Conservation (phyloP, 2,329 filamentous ascomycete genomes). For the Scedosporium minutisporum region DNA sequence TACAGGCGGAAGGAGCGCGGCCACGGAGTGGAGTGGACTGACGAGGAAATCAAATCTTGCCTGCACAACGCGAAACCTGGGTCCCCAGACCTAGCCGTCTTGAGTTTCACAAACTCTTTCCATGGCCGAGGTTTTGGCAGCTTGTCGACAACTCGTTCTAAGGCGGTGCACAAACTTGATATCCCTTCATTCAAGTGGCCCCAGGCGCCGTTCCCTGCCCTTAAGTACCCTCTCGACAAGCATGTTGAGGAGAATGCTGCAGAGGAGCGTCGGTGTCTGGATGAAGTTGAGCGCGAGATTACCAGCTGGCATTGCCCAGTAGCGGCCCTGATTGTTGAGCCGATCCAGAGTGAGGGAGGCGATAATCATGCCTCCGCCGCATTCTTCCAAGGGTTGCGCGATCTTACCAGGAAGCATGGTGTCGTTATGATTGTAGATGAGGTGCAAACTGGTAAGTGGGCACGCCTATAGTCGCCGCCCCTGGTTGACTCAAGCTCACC, state of each 20-base stretch:
- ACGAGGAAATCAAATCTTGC: slow-evolving; percentile 60
- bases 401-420: slow-evolving; percentile 65
- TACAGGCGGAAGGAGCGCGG: slow-evolving; percentile 75
- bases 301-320: slow-evolving; percentile 69
- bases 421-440: slow-evolving; percentile 88
- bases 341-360: slow-evolving; percentile 86
- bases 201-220: slow-evolving; percentile 72
- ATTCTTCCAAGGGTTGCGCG: slow-evolving; percentile 80
- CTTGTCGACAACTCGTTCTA: slow-evolving; percentile 81
- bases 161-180: slow-evolving; percentile 90
- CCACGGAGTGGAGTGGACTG: slow-evolving; percentile 74
- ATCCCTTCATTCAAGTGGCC: slow-evolving; percentile 95
- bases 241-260: slow-evolving; percentile 71
- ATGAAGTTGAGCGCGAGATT: slow-evolving; percentile 76
- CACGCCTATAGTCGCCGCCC: too few species aligned
- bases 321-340: slow-evolving; percentile 76
- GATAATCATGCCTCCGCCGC: slow-evolving; percentile 85
- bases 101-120: slow-evolving; percentile 83
- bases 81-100: slow-evolving; percentile 66
- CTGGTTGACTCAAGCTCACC: background rate
- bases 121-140: slow-evolving; percentile 84
- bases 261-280: slow-evolving; percentile 71
- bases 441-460: slow-evolving; percentile 61
- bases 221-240: slow-evolving; percentile 80
- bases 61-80: slow-evolving; percentile 79